These are phyloP conservation scores for Pythium periplocum DNA, from an alignment of 352 stramenopile genomes.

Conservation along the genomic window DNA sequence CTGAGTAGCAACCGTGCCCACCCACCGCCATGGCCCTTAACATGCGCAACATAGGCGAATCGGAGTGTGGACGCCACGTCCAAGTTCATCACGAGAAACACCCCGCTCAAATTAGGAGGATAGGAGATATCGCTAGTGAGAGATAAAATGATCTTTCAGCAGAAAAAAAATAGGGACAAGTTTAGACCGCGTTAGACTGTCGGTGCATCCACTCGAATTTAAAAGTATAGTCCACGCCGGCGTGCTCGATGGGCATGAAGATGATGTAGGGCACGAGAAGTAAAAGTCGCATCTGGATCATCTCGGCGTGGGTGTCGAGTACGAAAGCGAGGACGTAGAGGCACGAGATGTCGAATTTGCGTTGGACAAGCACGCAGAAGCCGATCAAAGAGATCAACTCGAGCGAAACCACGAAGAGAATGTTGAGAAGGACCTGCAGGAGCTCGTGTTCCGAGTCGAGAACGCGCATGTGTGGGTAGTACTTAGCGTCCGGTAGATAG, in stretches of 20 bases:
- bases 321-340: constrained; percentile 2
- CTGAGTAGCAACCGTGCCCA: too few relatives aligned
- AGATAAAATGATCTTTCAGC: too few relatives aligned
- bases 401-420: constrained; percentile 9
- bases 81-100: too few relatives aligned
- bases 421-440: not conserved
- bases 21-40: too few relatives aligned
- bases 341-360: constrained; percentile 1
- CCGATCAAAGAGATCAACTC: constrained; percentile 17
- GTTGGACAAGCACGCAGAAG: constrained; percentile 5
- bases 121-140: too few relatives aligned
- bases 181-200: constrained; percentile 5
- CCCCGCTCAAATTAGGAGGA: too few relatives aligned
- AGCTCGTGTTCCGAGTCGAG: not conserved
- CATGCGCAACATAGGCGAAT: too few relatives aligned
- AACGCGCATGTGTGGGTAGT: constrained; percentile 15
- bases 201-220: not conserved
- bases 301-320: constrained; percentile 1
- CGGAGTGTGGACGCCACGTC: too few relatives aligned
- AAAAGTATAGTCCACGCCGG: constrained; percentile 2
- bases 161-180: not conserved
- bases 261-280: constrained; percentile 1
- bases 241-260: not conserved
- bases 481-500: constrained; percentile 24
- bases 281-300: constrained; percentile 1